phyloP scores from a whole-genome alignment of 305 asterid genomes.

The Monarda citriodora region DNA sequence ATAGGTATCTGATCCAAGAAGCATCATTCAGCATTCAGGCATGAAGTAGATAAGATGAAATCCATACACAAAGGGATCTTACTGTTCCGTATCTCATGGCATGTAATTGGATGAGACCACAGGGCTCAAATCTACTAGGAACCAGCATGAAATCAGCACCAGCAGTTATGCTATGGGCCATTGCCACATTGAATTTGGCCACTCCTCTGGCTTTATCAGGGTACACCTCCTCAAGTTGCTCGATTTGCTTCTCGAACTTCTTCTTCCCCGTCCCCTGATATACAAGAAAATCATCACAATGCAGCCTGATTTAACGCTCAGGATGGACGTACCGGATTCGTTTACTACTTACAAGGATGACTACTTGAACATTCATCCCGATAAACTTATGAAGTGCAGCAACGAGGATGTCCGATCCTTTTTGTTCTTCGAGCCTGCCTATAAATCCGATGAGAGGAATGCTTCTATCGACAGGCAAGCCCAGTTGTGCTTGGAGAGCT shows the following conservation, averaged over 20 bases:
- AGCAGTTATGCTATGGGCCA: constrained; percentile 88
- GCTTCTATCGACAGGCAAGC: constrained; percentile 75
- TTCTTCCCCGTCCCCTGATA: constrained; percentile 92
- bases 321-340: not conserved
- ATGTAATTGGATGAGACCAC: constrained; percentile 95
- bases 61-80: constrained; percentile 15
- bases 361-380: constrained; percentile 68
- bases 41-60: not conserved
- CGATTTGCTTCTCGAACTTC: constrained; percentile 74
- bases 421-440: constrained; percentile 95
- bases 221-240: constrained; percentile 78
- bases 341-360: constrained; percentile 72
- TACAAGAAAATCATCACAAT: not conserved
- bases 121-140: constrained; percentile 95
- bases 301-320: not conserved
- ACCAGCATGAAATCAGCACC: constrained; percentile 86
- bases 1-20: constrained; percentile 60
- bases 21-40: too few species aligned
- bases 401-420: constrained; percentile 89
- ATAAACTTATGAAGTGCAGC: constrained; percentile 84
- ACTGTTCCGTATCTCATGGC: constrained; percentile 99
- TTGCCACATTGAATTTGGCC: constrained; percentile 79
- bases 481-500: constrained; percentile 89
- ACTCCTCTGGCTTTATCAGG: constrained; percentile 87
- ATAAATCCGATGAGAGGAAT: constrained; percentile 90